These are phyloP conservation scores for Naematelia encephala DNA, from an alignment of 768 basidiomycete genomes.

Conservation along the genomic window DNA sequence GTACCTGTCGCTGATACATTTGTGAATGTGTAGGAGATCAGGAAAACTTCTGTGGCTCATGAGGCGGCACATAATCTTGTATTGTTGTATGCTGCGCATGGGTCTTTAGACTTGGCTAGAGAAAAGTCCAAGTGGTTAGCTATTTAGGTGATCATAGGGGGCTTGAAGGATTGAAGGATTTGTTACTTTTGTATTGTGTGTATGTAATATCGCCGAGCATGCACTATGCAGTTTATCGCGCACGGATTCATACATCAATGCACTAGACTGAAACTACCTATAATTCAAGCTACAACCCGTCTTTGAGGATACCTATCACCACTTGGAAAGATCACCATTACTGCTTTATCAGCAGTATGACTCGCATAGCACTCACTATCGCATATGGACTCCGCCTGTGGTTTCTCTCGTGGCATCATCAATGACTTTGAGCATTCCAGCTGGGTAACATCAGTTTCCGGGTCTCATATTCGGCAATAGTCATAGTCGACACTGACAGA, in stretches of 20 bases:
- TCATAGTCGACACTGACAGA: constrained; percentile 19
- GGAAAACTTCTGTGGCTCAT: constrained; percentile 60
- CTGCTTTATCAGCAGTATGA: constrained; percentile 7
- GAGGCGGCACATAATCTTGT: constrained; percentile 88
- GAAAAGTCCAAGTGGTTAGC: constrained; percentile 79
- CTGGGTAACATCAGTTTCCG: constrained; percentile 3
- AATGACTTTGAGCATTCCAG: constrained; percentile 35
- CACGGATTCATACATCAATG: no score
- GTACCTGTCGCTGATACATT: background rate
- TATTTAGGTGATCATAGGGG: constrained; percentile 48
- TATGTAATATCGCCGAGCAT: no score
- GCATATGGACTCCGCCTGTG: constrained; percentile 25
- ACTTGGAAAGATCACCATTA: constrained; percentile 15
- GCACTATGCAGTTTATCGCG: no score
- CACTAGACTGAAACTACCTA: no score
- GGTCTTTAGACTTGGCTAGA: constrained; percentile 68
- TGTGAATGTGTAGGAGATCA: constrained; percentile 25
- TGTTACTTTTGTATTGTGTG: no score
- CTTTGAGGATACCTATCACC: no score
- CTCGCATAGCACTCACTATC: constrained; percentile 22
- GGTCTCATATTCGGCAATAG: no score
- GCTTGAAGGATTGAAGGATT: background rate
- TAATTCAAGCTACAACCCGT: no score
- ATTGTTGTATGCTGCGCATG: constrained; percentile 74
- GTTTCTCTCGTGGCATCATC: constrained; percentile 36